Percentiles rank a stretch among this genome's conserved stretches.
These are phyloP conservation scores for Blastomyces gilchristii DNA, from an alignment of 2,329 filamentous ascomycete species.

Conservation along the genomic window DNA sequence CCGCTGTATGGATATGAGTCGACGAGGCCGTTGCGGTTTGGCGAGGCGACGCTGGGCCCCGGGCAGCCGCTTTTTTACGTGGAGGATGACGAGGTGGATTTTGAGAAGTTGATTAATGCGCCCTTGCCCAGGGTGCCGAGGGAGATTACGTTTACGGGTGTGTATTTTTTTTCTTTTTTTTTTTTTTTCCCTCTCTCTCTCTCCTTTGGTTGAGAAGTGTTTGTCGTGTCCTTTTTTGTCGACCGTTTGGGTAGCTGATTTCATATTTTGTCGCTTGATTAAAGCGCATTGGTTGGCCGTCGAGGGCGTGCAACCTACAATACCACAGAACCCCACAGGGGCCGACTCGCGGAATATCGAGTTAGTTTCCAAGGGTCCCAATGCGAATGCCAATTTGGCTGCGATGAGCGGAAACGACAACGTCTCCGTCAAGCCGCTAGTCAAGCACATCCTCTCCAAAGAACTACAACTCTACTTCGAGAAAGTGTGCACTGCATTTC, in stretches of 20 bases:
- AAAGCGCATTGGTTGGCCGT: slow-evolving; percentile 93
- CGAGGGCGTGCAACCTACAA: slow-evolving; percentile 91
- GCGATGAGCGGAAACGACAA: slow-evolving; percentile 76
- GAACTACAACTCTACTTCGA: slow-evolving; percentile 96
- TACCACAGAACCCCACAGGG: slow-evolving; percentile 88
- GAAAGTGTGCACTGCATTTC: slow-evolving; percentile 78
- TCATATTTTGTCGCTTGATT: slow-evolving; percentile 9
- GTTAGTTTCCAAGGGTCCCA: slow-evolving; percentile 78
- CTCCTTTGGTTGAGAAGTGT: neutral
- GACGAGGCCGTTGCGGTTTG: slow-evolving; percentile 76
- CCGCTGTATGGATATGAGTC: slow-evolving; percentile 95
- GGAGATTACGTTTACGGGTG: slow-evolving; percentile 85
- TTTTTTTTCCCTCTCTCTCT: too few relatives aligned
- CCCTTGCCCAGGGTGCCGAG: slow-evolving; percentile 88
- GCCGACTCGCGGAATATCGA: slow-evolving; percentile 76
- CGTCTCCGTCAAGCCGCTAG: slow-evolving; percentile 72
- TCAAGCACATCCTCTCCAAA: slow-evolving; percentile 93
- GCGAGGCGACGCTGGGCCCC: slow-evolving; percentile 84
- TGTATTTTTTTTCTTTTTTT: slow-evolving; percentile 16
- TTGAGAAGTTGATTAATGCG: slow-evolving; percentile 97
- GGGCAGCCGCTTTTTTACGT: slow-evolving; percentile 95
- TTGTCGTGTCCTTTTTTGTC: too few relatives aligned
- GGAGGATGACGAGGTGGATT: slow-evolving; percentile 96
- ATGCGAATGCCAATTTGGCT: slow-evolving; percentile 74
- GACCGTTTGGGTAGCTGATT: neutral